Percentiles rank a stretch among this genome's conserved stretches.
Evolutionary conservation across 768 basidiomycete species (phyloP).

Genomic region (Phylloporus sp.): DNA sequence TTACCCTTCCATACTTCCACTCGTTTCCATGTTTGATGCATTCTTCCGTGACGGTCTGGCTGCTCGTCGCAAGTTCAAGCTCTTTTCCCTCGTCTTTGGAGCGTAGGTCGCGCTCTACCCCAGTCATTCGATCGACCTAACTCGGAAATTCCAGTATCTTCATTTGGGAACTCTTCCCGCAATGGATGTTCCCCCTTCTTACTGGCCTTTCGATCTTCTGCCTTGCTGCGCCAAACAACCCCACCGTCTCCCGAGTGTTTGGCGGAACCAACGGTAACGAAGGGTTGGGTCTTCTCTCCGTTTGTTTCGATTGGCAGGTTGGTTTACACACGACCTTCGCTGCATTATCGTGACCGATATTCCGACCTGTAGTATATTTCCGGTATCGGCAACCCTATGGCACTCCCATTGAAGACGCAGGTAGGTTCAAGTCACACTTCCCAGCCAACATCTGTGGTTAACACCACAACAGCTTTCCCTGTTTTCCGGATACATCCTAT

Average conservation of each 20-base stretch:
- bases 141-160: conserved; percentile 28
- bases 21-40: conserved; percentile 25
- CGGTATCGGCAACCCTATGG: conserved; percentile 39
- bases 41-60: conserved; percentile 40
- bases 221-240: conserved; percentile 45
- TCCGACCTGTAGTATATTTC: conserved; percentile 17
- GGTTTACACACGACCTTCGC: conserved; percentile 19
- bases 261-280: conserved; percentile 61
- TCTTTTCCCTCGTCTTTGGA: conserved; percentile 23
- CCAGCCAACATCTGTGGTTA: not conserved
- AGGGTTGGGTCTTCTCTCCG: conserved; percentile 54
- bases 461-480: conserved; percentile 33
- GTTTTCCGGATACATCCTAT: conserved; percentile 46
- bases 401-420: conserved; percentile 52
- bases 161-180: conserved; percentile 24
- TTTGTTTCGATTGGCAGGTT: conserved; percentile 60
- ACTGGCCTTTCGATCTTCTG: conserved; percentile 62
- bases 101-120: conserved; percentile 30
- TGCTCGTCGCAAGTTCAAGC: conserved; percentile 38
- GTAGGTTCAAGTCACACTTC: conserved; percentile 4
- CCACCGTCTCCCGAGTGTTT: conserved; percentile 51
- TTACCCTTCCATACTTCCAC: conserved; percentile 31
- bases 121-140: not conserved
- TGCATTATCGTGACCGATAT: not conserved
- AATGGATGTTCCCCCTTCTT: conserved; percentile 50